Evolutionary conservation across 2,329 filamentous ascomycete species (phyloP).

Genomic region (Achaetomium macrosporum): DNA sequence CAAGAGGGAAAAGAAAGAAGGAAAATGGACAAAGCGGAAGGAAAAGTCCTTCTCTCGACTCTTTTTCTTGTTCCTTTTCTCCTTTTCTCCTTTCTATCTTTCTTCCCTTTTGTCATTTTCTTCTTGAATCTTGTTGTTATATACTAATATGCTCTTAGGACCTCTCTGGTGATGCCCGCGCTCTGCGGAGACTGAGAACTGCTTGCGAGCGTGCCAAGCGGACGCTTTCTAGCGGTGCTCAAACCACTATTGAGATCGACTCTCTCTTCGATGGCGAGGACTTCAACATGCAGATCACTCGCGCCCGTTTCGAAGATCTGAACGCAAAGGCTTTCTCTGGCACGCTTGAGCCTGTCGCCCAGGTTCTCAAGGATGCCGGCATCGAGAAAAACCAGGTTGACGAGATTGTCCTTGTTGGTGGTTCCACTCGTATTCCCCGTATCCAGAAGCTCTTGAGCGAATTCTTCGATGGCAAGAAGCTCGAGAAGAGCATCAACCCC

Average conservation of each 20-base stretch:
- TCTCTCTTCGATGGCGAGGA: constrained; percentile 97
- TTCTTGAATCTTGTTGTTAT: background rate
- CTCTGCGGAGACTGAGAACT: constrained; percentile 90
- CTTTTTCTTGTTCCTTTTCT: background rate
- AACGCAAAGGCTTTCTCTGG: constrained; percentile 93
- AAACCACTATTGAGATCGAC: constrained; percentile 98
- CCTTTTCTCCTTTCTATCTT: background rate
- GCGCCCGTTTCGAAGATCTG: constrained; percentile 97
- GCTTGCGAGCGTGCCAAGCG: constrained; percentile 99
- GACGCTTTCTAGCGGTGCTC: constrained; percentile 93
- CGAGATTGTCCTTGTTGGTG: constrained; percentile 98
- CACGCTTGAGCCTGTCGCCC: constrained; percentile 90
- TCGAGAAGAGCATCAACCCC: constrained; percentile 99
- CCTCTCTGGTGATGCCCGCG: constrained; percentile 77
- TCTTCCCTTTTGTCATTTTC: constrained; percentile 9
- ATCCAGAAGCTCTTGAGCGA: constrained; percentile 99
- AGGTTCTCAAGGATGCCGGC: constrained; percentile 88
- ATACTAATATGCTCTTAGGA: constrained; percentile 32
- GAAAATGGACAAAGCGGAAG: too few species aligned
- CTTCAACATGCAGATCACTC: constrained; percentile 94
- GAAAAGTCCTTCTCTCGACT: background rate
- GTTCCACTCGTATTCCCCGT: constrained; percentile 95
- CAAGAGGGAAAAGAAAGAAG: too few species aligned
- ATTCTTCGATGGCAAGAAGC: constrained; percentile 99
- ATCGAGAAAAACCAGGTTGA: constrained; percentile 89